Percentiles rank a stretch among this genome's conserved stretches.
These are phyloP conservation scores for Gossypium stocksii DNA, from an alignment of 345 rosid genomes.

Conservation along the genomic window DNA sequence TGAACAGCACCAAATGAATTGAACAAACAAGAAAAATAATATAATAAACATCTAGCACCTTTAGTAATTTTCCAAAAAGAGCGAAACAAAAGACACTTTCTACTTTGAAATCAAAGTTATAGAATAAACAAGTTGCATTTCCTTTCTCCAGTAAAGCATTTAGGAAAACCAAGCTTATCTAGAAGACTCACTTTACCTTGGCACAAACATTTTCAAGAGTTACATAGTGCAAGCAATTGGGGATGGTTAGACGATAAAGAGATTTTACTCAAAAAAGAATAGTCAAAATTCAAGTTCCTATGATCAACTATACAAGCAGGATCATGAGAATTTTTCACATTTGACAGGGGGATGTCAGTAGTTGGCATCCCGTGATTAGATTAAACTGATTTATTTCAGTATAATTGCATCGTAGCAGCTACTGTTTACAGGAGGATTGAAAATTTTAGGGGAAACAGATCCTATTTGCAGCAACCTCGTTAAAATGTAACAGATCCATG, in stretches of 20 bases:
- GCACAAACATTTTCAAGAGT: not conserved
- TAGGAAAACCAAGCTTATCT: slow-evolving; percentile 1
- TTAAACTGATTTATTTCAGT: not conserved
- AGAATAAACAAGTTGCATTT: not conserved
- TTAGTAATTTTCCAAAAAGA: not conserved
- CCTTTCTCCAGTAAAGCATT: not conserved
- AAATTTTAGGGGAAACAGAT: not conserved
- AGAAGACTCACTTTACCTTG: not conserved
- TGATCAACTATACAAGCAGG: not conserved
- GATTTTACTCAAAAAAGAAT: not conserved
- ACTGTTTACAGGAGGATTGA: not conserved
- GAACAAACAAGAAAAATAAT: not conserved
- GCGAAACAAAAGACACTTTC: not conserved
- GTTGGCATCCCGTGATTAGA: not conserved
- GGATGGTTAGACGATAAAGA: not conserved
- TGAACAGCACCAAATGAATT: not conserved
- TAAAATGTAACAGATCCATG: not conserved
- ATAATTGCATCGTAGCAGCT: not conserved
- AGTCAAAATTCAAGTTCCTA: not conserved
- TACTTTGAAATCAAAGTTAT: not conserved
- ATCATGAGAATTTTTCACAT: not conserved
- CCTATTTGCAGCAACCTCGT: not conserved
- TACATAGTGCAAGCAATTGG: not conserved
- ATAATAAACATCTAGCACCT: not conserved
- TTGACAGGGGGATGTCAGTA: not conserved